Evolutionary conservation across 768 basidiomycete species (phyloP), one percentile per base, ranked within the genome.

Genomic region (Lactarius vividus): DNA sequence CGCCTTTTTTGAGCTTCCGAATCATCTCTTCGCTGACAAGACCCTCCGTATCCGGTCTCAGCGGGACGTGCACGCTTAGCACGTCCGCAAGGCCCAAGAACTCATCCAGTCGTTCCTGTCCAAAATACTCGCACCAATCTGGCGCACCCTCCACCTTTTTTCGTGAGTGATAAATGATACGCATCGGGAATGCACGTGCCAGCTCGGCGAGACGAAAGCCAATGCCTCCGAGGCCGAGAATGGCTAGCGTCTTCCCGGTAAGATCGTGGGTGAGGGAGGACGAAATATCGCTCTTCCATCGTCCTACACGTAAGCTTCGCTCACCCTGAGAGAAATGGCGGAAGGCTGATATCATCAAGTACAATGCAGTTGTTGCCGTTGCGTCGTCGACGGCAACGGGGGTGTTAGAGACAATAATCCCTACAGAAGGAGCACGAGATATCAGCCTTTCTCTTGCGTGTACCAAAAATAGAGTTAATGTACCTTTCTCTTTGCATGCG

Each of bases 311-410:
- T 44, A 88, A 74, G 59, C 81, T 78, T 15, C 78, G 77, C 74
- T 94, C 92, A 4, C 83, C 83, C 56, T 81, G 74, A 11, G 89
- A 82, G 74, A 84, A 95, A 68, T 91, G 88, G 52, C 92, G 87
- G 54, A 92, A 74, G 42, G 88, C 83, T 26, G 92, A 88, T 71
- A 96, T 83, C 69, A 96, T 75, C 58, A 96, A 85, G 74, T 89
- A 94, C 37, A 95, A 78, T 0, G 90, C 93, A 0, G 92, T 92
- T 0, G 93, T 95, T 0, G 94, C 95, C 1, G 94, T 95, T 11
- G 89, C 93, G 69, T 95, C 92, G 76, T 96, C 88, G 57, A 96
- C 94, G 4, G 92, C 92, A 16, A 88, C 87, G 0, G 94, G 94
- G 1, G 94, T 96, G 74, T 96, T 94, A 10, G 94, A 94, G 26